phyloP scores from a whole-genome alignment of 139 green algal species.

The Micractinium sp. region DNA sequence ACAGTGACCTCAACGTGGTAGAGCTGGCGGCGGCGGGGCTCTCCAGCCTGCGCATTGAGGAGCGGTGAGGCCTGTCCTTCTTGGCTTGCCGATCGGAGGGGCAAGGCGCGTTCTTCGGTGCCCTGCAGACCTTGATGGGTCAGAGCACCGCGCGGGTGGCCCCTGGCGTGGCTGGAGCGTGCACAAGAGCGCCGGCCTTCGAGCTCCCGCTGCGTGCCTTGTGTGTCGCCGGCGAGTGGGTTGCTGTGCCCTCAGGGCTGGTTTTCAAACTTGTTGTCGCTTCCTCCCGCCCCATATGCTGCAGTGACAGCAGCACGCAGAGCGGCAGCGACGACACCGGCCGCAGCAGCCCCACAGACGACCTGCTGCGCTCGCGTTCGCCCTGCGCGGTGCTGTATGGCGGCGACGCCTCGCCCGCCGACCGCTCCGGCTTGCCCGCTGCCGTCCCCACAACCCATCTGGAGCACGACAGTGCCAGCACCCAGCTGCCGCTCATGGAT shows the following conservation, averaged over 20 bases:
- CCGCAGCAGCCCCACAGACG: slow-evolving; percentile 12
- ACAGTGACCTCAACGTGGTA: neutral
- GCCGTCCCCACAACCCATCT: neutral
- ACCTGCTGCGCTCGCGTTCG: slow-evolving; percentile 19
- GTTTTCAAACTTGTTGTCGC: neutral
- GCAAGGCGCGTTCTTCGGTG: too few relatives aligned
- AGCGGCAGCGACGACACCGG: slow-evolving; percentile 3
- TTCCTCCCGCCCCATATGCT: too few relatives aligned
- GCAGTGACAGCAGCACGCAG: neutral
- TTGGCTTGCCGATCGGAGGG: too few relatives aligned
- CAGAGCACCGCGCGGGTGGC: too few relatives aligned
- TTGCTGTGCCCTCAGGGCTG: neutral
- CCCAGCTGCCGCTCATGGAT: neutral
- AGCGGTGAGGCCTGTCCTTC: neutral
- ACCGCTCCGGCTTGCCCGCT: neutral
- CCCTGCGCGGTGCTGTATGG: slow-evolving; percentile 14
- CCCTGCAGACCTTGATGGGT: too few relatives aligned
- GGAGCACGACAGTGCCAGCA: neutral
- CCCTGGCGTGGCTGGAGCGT: too few relatives aligned
- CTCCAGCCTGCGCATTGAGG: neutral
- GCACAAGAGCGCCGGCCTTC: neutral
- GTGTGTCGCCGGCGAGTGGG: too few relatives aligned
- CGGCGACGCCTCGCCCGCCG: neutral
- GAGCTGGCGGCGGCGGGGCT: neutral
- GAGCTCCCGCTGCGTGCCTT: neutral